Base-by-base conservation (phyloP, 371 early-diverging fungal species). In the Gilbertella persicaria region DNA sequence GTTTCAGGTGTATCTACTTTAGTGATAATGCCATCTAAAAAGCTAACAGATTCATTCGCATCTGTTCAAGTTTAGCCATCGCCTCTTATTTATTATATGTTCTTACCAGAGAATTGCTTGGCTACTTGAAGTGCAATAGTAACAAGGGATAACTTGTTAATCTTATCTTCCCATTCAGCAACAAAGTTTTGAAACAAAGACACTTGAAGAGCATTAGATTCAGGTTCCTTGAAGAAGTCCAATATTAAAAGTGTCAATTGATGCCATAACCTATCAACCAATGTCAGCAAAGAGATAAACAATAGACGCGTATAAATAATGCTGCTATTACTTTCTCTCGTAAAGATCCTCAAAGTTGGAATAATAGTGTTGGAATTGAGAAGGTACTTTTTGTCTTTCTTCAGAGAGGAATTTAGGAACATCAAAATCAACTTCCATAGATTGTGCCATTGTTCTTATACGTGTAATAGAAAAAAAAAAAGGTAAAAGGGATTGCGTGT, bases 81-180 rank as follows among this genome's bases (percentile, higher is more conserved):
- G 9, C 9, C 26, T 16, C 24, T 23, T n/a, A 8, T 9, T 25
- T 44, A 26, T 53, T 46, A 0, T 40, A 28, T 57, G 6, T 40
- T 3, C 35, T 41, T 78, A 92, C 92, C 91, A 65, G 79, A 62
- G 39, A 91, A 81, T 67, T 92, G 90, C 29, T 75, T 75, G 25
- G 91, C 86, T 7, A 91, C 94, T 48, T 82, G 76, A 19, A 92
- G 66, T 0, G 88, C 90, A 63, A 95, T 86, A 48, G 83, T 67
- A 0, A 97, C 95, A 50, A 95, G 79, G 49, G 90, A 90, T 28
- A 96, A 73, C 69, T 88, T 88, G 80, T 96, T 97, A 86, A 97
- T 93, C 68, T 94, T 88, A 66, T 82, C 83, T 57, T 92, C 90
- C 89, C 91, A 97, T 52, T 96, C 96, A 13, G 82, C 74, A 43